Evolutionary conservation across 306 rosid genomes (phyloP), one percentile per base, ranked within the genome.

Genomic region (Rubus idaeus): DNA sequence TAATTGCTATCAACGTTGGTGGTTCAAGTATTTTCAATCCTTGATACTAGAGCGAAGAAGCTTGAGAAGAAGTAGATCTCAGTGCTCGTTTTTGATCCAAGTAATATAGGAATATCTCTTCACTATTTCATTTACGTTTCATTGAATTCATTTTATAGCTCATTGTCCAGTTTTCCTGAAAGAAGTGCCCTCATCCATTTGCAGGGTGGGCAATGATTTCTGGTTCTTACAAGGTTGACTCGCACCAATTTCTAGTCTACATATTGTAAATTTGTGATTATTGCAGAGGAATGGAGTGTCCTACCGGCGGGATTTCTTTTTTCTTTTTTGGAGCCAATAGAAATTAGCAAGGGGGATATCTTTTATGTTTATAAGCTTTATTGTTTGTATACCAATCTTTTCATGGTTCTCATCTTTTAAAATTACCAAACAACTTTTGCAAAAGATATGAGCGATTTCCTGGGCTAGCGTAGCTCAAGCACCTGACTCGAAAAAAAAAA

Each of bases 21-120:
- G 93, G 98, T 76, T 91, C 98, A 58, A 86, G 84, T 83, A 73
- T 96, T 80, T 96, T 96, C 93, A 96, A 95, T 84, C 99, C 97
- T 70, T 95, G 81, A 90, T 67, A 67, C 57, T 20, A 18, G 20
- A 12, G 74, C 35, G 4, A 70, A 8, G 20, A 66, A 60, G 83
- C 81, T 60, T 58, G 79, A 75, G 74, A 70, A 82, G 83, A 63
- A 73, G 61, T 58, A n/a, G 60, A 39, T 74, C 79, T 77, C 67
- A 30, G 65, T 82, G 78, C 82, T 81, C 46, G n/a, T 69, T 77
- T 68, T 68, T 23, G 21, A 70, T 70, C 63, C 67, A 82, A 77
- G 88, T 86, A 84, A 73, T 84, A 81, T 80, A 52, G 0, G 4
- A 53, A 44, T 61, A 71, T 64, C 18, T 74, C 71, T 77, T 67